Evolutionary conservation across 768 basidiomycete genomes (phyloP).

Genomic region (Tulasnella sp.): DNA sequence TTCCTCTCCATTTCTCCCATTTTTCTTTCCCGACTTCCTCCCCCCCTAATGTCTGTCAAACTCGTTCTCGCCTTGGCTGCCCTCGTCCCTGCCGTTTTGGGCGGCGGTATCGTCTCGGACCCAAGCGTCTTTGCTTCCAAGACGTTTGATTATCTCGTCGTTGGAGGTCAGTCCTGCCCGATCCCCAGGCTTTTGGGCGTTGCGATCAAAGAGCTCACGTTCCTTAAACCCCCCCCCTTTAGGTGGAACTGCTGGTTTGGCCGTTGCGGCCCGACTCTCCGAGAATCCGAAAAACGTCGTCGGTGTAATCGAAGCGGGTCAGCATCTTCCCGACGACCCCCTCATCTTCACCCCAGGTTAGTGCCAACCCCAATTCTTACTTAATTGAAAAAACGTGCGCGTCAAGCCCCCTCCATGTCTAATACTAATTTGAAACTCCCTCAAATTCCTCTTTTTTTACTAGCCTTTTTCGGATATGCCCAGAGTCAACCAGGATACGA

Average conservation of each 20-base stretch:
- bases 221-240: not conserved
- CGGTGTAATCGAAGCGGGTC: conserved; percentile 26
- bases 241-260: conserved; percentile 25
- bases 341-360: conserved; percentile 23
- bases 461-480: conserved; percentile 14
- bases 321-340: conserved; percentile 22
- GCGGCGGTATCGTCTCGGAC: conserved; percentile 17
- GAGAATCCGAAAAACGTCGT: conserved; percentile 15
- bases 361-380: not conserved
- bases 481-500: conserved; percentile 19
- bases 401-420: not conserved
- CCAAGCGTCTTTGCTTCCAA: conserved; percentile 15
- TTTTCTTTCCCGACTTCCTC: too few relatives aligned
- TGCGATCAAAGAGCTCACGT: not conserved
- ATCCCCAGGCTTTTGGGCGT: not conserved
- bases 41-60: not conserved
- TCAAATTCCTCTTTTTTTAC: not conserved
- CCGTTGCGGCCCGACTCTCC: conserved; percentile 18
- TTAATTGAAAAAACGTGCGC: not conserved
- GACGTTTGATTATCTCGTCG: conserved; percentile 14
- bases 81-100: not conserved
- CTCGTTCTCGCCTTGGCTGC: not conserved
- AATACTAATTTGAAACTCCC: not conserved
- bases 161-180: conserved; percentile 20
- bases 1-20: not conserved